A percentile compares a stretch with the other conserved stretches of the same genome.
These are phyloP conservation scores for Trichoderma sp. DNA, from an alignment of 2,329 filamentous ascomycete genomes.

Conservation along the genomic window DNA sequence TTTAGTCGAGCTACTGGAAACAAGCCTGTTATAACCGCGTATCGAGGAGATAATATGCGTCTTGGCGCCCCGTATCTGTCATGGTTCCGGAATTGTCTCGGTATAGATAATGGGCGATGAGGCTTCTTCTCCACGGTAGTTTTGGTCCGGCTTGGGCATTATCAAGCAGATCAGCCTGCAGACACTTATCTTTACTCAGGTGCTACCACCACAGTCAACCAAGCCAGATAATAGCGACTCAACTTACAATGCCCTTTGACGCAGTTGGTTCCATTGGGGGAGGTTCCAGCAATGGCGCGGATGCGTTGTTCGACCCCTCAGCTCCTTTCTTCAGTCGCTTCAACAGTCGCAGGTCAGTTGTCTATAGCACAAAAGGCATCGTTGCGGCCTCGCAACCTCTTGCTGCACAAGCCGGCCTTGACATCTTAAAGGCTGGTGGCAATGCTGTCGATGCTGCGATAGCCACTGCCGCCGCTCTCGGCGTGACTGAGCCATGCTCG, in stretches of 20 bases:
- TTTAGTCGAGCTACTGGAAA: background rate
- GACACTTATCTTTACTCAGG: background rate
- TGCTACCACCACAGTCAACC: background rate
- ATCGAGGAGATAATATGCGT: background rate
- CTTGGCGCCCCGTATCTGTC: background rate
- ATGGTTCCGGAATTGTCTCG: slow-evolving; percentile 4
- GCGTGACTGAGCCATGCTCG: slow-evolving; percentile 12
- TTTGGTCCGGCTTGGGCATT: background rate
- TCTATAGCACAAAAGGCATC: slow-evolving; percentile 15
- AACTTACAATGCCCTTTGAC: background rate
- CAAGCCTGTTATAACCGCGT: background rate
- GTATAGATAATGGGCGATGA: background rate
- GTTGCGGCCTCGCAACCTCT: slow-evolving; percentile 10
- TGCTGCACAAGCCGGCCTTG: slow-evolving; percentile 8
- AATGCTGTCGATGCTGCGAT: slow-evolving; percentile 18
- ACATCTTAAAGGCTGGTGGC: slow-evolving; percentile 14
- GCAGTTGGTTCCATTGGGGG: background rate
- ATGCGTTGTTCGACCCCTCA: background rate
- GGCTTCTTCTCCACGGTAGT: background rate
- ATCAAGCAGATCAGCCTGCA: background rate
- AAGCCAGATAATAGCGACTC: background rate
- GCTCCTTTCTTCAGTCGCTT: slow-evolving; percentile 6
- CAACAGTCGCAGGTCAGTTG: slow-evolving; percentile 6
- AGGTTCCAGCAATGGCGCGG: background rate
- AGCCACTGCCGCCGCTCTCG: slow-evolving; percentile 13